phyloP scores from a whole-genome alignment of 192 early-diverging fungal genomes.

The Coemansia aciculifera region DNA sequence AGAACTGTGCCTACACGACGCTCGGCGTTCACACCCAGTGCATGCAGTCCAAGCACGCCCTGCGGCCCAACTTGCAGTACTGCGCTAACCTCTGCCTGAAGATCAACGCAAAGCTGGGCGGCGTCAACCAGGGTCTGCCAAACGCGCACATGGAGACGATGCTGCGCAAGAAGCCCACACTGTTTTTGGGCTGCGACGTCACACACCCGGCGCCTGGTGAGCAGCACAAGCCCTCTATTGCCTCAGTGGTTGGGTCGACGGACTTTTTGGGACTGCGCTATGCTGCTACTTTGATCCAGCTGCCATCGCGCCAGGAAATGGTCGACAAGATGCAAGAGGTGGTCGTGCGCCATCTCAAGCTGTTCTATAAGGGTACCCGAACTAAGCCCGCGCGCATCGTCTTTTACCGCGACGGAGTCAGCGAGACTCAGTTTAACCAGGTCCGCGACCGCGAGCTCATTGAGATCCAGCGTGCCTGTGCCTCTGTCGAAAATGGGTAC shows the following conservation, averaged over 20 bases:
- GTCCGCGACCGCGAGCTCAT: constrained; percentile 76
- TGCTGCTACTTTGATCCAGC: constrained; percentile 64
- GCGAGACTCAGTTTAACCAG: constrained; percentile 80
- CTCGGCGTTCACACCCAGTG: constrained; percentile 91
- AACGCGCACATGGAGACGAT: constrained; percentile 57
- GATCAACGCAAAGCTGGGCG: constrained; percentile 92
- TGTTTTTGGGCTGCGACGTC: constrained; percentile 90
- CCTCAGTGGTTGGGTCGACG: constrained; percentile 72
- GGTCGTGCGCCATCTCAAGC: constrained; percentile 67
- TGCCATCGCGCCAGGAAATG: constrained; percentile 70
- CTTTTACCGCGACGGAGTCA: constrained; percentile 90
- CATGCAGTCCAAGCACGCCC: constrained; percentile 79
- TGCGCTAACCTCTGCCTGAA: constrained; percentile 95
- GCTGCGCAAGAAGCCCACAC: constrained; percentile 69
- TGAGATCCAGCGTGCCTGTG: constrained; percentile 67
- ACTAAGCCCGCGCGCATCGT: constrained; percentile 73
- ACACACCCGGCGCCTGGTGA: constrained; percentile 80
- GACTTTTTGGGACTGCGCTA: constrained; percentile 66
- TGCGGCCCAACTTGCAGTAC: constrained; percentile 80
- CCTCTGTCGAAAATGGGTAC: constrained; percentile 67
- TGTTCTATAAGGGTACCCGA: constrained; percentile 59
- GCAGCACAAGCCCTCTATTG: constrained; percentile 68
- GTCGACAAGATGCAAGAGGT: constrained; percentile 63
- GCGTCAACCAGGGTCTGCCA: constrained; percentile 74
- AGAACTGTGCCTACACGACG: constrained; percentile 85